Percentiles rank a stretch among this genome's conserved stretches.
These are phyloP conservation scores for Stephania yunnanensis DNA, from an alignment of 164 flowering plant genomes.

Conservation along the genomic window DNA sequence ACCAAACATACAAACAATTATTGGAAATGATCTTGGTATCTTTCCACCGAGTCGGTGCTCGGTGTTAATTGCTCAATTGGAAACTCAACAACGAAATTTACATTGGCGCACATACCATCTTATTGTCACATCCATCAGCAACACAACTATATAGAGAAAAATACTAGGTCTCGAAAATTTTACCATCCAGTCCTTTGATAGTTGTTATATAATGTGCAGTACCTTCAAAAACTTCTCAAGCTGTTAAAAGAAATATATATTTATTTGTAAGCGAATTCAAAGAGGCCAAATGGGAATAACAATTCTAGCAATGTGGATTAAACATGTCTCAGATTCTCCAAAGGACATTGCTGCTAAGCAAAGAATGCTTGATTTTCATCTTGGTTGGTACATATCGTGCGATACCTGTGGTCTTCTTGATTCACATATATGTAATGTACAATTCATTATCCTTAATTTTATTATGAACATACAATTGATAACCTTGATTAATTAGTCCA, in stretches of 20 bases:
- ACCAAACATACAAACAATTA: conserved; percentile 7
- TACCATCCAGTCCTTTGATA: neutral
- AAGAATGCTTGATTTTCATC: neutral
- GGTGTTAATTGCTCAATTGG: conserved; percentile 13
- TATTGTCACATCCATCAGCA: conserved; percentile 15
- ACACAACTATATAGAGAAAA: conserved; percentile 1
- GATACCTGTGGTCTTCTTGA: neutral
- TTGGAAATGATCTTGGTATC: conserved; percentile 4
- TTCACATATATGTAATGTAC: neutral
- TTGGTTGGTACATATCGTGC: conserved; percentile 3
- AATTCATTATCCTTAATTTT: neutral
- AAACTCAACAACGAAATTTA: conserved; percentile 13
- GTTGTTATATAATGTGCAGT: too few relatives aligned
- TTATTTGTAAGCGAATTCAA: conserved; percentile 1
- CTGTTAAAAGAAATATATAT: too few relatives aligned
- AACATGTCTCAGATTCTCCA: neutral
- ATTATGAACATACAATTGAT: neutral
- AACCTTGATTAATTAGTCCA: neutral
- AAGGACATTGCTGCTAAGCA: neutral
- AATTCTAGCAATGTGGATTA: neutral
- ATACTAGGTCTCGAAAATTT: neutral
- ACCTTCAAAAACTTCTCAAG: too few relatives aligned
- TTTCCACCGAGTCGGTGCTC: conserved; percentile 14
- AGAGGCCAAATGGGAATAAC: conserved; percentile 11
- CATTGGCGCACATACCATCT: conserved; percentile 9